Conservation (phyloP, 2,329 filamentous ascomycete species). For the Aspergillus hiratsukae region DNA sequence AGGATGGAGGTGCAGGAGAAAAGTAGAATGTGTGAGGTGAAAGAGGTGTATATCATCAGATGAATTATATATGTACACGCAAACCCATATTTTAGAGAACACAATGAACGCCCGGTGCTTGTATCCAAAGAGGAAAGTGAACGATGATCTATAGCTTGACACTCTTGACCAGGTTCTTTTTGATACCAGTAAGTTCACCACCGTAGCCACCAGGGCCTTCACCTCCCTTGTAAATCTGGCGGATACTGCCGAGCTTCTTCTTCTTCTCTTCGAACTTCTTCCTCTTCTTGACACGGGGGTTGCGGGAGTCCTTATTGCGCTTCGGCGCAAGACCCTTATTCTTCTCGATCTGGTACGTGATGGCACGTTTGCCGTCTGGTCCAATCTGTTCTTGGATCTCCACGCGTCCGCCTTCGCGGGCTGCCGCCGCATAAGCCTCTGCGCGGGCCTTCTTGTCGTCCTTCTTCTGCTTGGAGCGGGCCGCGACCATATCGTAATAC, state of each 20-base stretch:
- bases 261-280: conserved; percentile 94
- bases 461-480: conserved; percentile 54
- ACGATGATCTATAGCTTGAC: conserved; percentile 65
- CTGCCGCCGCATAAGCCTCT: conserved; percentile 52
- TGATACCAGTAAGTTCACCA: conserved; percentile 93
- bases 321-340: conserved; percentile 92
- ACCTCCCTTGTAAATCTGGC: conserved; percentile 78
- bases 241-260: conserved; percentile 91
- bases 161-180: conserved; percentile 88
- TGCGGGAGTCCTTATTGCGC: conserved; percentile 89
- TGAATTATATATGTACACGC: conserved; percentile 22
- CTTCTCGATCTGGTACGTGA: conserved; percentile 91
- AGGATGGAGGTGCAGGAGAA: background rate
- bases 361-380: conserved; percentile 82
- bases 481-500: conserved; percentile 86
- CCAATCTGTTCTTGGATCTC: conserved; percentile 65
- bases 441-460: conserved; percentile 68
- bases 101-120: conserved; percentile 15
- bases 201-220: conserved; percentile 80
- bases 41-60: conserved; percentile 2
- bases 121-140: conserved; percentile 13
- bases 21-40: background rate
- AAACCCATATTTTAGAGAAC: conserved; percentile 17
- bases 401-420: conserved; percentile 56
- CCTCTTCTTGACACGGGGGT: conserved; percentile 96